Evolutionary conservation across 2,329 filamentous ascomycete genomes (phyloP).

Genomic region (Trichoderma atrobrunneum): DNA sequence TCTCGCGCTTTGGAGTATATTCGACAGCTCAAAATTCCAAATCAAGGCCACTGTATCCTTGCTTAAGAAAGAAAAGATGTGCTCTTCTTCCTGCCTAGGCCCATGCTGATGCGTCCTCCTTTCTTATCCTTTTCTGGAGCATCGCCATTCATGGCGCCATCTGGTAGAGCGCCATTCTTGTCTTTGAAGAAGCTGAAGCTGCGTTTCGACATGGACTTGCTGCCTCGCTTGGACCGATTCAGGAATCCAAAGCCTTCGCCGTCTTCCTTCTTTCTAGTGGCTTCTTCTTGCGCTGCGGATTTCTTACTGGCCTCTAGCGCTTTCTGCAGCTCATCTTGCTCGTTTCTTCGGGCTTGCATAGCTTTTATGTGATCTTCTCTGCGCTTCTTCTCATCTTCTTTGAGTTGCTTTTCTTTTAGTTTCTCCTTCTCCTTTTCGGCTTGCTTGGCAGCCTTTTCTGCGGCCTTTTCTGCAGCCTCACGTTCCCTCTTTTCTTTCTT

Average conservation of each 20-base stretch:
- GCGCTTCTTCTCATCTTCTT: conserved; percentile 33
- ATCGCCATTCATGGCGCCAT: conserved; percentile 34
- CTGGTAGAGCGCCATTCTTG: conserved; percentile 31
- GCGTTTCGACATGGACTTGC: conserved; percentile 76
- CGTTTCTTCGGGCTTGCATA: conserved; percentile 51
- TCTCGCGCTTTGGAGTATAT: neutral
- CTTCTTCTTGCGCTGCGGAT: conserved; percentile 54
- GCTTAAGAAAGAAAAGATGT: conserved; percentile 40
- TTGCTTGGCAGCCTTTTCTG: conserved; percentile 51
- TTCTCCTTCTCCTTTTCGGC: conserved; percentile 46
- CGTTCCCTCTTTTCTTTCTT: conserved; percentile 68
- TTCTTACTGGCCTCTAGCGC: conserved; percentile 66
- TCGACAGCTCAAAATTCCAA: conserved; percentile 8
- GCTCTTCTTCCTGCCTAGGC: conserved; percentile 70
- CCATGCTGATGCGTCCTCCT: conserved; percentile 65
- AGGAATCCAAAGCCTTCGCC: conserved; percentile 47
- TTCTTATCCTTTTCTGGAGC: conserved; percentile 50
- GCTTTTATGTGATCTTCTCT: conserved; percentile 56
- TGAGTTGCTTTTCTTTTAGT: conserved; percentile 44
- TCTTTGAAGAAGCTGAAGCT: conserved; percentile 66
- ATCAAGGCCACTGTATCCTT: neutral
- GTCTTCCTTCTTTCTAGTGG: conserved; percentile 40
- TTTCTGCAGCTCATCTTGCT: conserved; percentile 60
- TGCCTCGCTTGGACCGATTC: conserved; percentile 65
- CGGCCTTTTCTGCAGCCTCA: conserved; percentile 53